These are phyloP conservation scores for Penicillium lividum DNA, from an alignment of 495 filamentous ascomycete genomes.

Conservation along the genomic window DNA sequence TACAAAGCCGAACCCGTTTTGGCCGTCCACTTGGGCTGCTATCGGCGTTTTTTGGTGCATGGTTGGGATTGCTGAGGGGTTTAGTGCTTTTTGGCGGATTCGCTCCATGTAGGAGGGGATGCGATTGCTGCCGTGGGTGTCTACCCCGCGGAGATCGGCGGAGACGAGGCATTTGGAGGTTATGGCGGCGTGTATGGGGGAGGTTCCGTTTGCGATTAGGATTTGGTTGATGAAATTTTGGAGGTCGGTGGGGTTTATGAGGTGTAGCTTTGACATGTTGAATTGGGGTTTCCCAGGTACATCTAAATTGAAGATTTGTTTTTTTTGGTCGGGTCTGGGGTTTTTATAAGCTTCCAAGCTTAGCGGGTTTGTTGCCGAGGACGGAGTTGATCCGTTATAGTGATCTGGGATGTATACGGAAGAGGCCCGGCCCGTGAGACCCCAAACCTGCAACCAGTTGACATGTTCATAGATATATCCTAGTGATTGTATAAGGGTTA, in stretches of 20 bases:
- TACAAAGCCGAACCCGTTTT: slow-evolving; percentile 75
- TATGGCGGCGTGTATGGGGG: slow-evolving; percentile 54
- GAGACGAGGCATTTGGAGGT: slow-evolving; percentile 64
- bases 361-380: background rate
- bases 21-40: slow-evolving; percentile 65
- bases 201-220: slow-evolving; percentile 59
- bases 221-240: slow-evolving; percentile 47
- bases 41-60: slow-evolving; percentile 63
- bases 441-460: no score
- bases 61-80: slow-evolving; percentile 56
- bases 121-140: slow-evolving; percentile 76
- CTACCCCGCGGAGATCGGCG: slow-evolving; percentile 76
- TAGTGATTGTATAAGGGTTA: no score
- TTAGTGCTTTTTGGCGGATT: slow-evolving; percentile 63
- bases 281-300: background rate
- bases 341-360: background rate
- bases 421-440: no score
- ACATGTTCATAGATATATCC: no score
- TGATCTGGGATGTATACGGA: no score
- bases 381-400: background rate
- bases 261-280: slow-evolving; percentile 25
- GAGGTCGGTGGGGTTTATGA: slow-evolving; percentile 27
- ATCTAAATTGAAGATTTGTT: background rate
- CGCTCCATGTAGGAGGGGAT: slow-evolving; percentile 75
- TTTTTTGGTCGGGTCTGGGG: background rate